phyloP scores from a whole-genome alignment of 2,329 filamentous ascomycete genomes.

The Diaporthe eres region DNA sequence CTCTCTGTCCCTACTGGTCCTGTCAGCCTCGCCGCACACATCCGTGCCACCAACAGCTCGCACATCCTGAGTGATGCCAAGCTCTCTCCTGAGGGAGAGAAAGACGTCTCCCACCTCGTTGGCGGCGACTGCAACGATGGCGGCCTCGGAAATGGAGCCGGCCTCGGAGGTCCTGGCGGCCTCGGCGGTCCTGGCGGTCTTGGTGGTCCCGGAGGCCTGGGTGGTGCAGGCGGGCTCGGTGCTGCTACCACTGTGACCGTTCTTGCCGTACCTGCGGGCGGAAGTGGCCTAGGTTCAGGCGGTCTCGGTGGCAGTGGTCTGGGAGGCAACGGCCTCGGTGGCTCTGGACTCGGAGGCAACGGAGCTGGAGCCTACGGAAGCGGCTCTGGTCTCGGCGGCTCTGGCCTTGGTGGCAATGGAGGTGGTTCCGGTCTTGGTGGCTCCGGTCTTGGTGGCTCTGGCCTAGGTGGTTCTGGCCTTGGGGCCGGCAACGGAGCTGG shows the following conservation, averaged over 20 bases:
- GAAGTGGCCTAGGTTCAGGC: slow-evolving; percentile 22
- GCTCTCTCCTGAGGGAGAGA: slow-evolving; percentile 25
- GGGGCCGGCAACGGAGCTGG: not conserved
- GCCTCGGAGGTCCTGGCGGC: slow-evolving; percentile 27
- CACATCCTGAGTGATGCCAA: slow-evolving; percentile 22
- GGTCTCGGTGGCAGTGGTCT: slow-evolving; percentile 25
- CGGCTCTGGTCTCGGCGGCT: slow-evolving; percentile 4
- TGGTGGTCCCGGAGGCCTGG: slow-evolving; percentile 3
- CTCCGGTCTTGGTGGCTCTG: slow-evolving; percentile 22
- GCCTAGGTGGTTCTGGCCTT: not conserved
- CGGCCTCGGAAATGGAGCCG: slow-evolving; percentile 34
- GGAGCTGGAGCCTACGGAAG: slow-evolving; percentile 9
- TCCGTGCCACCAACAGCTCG: not conserved
- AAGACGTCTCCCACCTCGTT: slow-evolving; percentile 27
- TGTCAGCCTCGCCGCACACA: slow-evolving; percentile 8
- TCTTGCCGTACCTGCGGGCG: slow-evolving; percentile 36
- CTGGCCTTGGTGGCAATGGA: slow-evolving; percentile 2
- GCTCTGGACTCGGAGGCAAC: not conserved
- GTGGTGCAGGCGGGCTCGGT: slow-evolving; percentile 17
- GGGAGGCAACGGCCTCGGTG: not conserved
- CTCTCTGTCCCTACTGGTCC: slow-evolving; percentile 24
- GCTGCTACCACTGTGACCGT: slow-evolving; percentile 36
- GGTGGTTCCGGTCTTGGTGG: slow-evolving; percentile 18
- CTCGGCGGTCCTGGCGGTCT: slow-evolving; percentile 29
- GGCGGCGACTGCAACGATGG: slow-evolving; percentile 29